Evolutionary conservation across 441 rosid genomes (phyloP).

Genomic region (Rhodomyrtus psidioides): DNA sequence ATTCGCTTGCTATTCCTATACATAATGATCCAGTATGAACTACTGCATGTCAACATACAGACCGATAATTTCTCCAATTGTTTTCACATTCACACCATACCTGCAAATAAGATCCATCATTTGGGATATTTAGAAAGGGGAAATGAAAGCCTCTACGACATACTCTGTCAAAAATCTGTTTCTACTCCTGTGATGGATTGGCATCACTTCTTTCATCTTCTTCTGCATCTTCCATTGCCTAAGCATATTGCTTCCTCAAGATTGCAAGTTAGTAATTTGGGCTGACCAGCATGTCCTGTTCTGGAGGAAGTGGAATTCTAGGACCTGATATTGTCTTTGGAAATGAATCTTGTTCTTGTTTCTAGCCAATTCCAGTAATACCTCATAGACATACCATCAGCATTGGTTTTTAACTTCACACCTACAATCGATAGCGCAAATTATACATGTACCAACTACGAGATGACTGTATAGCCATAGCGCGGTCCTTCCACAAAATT

Average conservation of each 20-base stretch:
- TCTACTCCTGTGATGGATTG: slow-evolving; percentile 40
- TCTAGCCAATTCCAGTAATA: slow-evolving; percentile 63
- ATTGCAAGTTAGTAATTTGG: slow-evolving; percentile 73
- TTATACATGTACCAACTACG: neutral
- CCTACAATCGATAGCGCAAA: too few relatives aligned
- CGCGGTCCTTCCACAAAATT: neutral
- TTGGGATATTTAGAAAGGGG: slow-evolving; percentile 48
- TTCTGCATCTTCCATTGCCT: slow-evolving; percentile 59
- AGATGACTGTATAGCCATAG: neutral
- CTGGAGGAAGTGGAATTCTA: slow-evolving; percentile 74
- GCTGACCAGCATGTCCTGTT: slow-evolving; percentile 67
- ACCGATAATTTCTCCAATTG: neutral
- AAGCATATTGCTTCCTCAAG: slow-evolving; percentile 45
- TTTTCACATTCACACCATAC: neutral
- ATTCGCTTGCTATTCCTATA: neutral
- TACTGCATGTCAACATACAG: neutral
- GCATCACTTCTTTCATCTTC: slow-evolving; percentile 68
- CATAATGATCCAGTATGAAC: neutral
- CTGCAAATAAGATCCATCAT: slow-evolving; percentile 7
- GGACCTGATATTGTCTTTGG: slow-evolving; percentile 69
- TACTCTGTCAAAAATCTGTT: slow-evolving; percentile 30
- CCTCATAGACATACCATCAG: slow-evolving; percentile 22
- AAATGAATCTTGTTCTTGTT: slow-evolving; percentile 73
- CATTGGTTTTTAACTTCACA: neutral
- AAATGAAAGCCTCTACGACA: slow-evolving; percentile 68